A percentile compares a stretch with the other conserved stretches of the same genome.
Evolutionary conservation across 2,329 filamentous ascomycete species (phyloP).

Genomic region (Arthrocladium fulminans): DNA sequence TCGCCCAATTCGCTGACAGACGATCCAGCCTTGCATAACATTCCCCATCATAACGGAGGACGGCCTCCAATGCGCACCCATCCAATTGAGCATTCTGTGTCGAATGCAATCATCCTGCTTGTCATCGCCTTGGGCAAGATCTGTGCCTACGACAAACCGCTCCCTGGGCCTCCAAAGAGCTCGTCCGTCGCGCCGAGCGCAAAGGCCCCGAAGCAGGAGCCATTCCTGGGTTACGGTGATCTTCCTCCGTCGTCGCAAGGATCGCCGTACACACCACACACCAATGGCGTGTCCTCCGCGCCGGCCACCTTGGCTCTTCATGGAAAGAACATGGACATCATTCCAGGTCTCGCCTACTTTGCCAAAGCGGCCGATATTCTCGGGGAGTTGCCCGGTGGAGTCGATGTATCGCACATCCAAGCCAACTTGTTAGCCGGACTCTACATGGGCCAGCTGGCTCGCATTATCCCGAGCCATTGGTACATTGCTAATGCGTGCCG

Average conservation of each 20-base stretch:
- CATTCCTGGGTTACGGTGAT: slow-evolving; percentile 17
- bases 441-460: slow-evolving; percentile 79
- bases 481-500: slow-evolving; percentile 56
- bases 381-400: slow-evolving; percentile 68
- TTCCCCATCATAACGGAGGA: slow-evolving; percentile 4
- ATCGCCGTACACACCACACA: slow-evolving; percentile 18
- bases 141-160: slow-evolving; percentile 47
- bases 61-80: slow-evolving; percentile 10
- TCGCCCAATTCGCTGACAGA: slow-evolving; percentile 17
- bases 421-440: slow-evolving; percentile 75
- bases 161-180: slow-evolving; percentile 42
- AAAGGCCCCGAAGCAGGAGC: slow-evolving; percentile 17
- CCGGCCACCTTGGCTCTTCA: slow-evolving; percentile 30
- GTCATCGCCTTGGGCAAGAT: slow-evolving; percentile 83
- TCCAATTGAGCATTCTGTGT: slow-evolving; percentile 52
- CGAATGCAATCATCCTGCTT: slow-evolving; percentile 72
- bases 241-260: slow-evolving; percentile 21
- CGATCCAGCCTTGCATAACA: neutral
- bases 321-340: slow-evolving; percentile 65
- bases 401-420: slow-evolving; percentile 74
- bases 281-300: slow-evolving; percentile 14
- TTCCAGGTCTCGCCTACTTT: slow-evolving; percentile 86
- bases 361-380: slow-evolving; percentile 78
- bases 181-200: slow-evolving; percentile 23
- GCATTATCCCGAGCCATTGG: slow-evolving; percentile 75